These are phyloP conservation scores for Nannochloropsis salina DNA, from an alignment of 108 stramenopile species.

Conservation along the genomic window DNA sequence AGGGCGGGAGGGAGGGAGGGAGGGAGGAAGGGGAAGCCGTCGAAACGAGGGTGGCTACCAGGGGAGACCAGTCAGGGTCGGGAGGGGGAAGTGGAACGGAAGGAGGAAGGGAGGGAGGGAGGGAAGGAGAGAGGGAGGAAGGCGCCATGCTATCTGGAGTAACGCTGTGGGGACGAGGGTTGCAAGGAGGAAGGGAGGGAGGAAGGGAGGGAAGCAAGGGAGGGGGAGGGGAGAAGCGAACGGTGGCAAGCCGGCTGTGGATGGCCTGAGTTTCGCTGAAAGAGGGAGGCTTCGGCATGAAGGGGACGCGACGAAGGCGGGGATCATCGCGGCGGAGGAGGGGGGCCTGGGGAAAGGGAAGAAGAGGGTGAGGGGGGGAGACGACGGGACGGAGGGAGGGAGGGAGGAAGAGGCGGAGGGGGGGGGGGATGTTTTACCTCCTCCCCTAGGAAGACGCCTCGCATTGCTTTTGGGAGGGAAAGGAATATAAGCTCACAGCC, in stretches of 20 bases:
- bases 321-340: slow-evolving; percentile 44
- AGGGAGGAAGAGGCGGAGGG: not conserved
- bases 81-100: too few species aligned
- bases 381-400: not conserved
- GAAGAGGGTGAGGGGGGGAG: not conserved
- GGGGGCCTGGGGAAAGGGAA: slow-evolving; percentile 26
- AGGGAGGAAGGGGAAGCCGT: not conserved
- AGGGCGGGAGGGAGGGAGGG: slow-evolving; percentile 1
- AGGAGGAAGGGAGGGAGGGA: not conserved
- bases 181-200: not conserved
- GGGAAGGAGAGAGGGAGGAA: not conserved
- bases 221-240: slow-evolving; percentile 24
- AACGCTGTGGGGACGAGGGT: not conserved
- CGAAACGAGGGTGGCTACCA: not conserved
- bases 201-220: not conserved
- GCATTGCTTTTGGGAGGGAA: slow-evolving; percentile 37
- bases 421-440: not conserved
- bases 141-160: not conserved
- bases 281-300: slow-evolving; percentile 47
- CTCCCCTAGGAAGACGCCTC: not conserved
- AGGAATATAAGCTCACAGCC: slow-evolving; percentile 25
- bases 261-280: slow-evolving; percentile 41
- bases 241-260: slow-evolving; percentile 33
- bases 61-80: not conserved
- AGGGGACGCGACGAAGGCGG: slow-evolving; percentile 45